Conservation (phyloP, 2,329 filamentous ascomycete species). For the Clarireedia homoeocarpa region DNA sequence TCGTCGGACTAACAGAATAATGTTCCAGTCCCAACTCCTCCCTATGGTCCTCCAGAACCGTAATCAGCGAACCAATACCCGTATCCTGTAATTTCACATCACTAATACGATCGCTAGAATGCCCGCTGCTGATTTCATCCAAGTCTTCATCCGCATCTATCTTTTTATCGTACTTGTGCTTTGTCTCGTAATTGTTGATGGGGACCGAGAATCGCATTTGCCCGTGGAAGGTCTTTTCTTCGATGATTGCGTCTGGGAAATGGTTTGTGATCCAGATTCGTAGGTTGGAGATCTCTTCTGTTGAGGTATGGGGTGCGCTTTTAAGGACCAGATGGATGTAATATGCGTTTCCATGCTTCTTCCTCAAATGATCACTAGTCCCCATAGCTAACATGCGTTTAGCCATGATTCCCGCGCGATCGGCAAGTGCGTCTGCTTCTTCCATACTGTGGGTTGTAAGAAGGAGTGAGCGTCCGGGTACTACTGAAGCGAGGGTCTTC, state of each 20-base stretch:
- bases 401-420: constrained; percentile 78
- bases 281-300: constrained; percentile 59
- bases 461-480: constrained; percentile 71
- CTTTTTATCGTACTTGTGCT: no score
- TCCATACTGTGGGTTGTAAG: constrained; percentile 95
- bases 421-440: constrained; percentile 82
- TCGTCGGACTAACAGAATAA: constrained; percentile 81
- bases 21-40: constrained; percentile 66
- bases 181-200: constrained; percentile 30
- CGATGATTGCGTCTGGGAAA: constrained; percentile 60
- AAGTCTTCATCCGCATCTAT: not conserved
- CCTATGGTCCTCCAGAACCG: constrained; percentile 64
- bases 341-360: constrained; percentile 68
- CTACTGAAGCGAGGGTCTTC: constrained; percentile 69
- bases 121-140: constrained; percentile 20
- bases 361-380: constrained; percentile 62
- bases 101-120: constrained; percentile 3
- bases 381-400: constrained; percentile 79
- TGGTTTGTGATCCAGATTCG: constrained; percentile 54
- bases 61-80: constrained; percentile 59
- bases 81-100: constrained; percentile 1
- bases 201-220: constrained; percentile 80
- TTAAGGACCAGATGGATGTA: constrained; percentile 75
- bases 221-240: constrained; percentile 71
- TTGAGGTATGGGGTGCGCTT: constrained; percentile 64